These are phyloP conservation scores for Hordeum pubiflorum DNA, from an alignment of 202 grass and related monocot genomes.

Conservation along the genomic window DNA sequence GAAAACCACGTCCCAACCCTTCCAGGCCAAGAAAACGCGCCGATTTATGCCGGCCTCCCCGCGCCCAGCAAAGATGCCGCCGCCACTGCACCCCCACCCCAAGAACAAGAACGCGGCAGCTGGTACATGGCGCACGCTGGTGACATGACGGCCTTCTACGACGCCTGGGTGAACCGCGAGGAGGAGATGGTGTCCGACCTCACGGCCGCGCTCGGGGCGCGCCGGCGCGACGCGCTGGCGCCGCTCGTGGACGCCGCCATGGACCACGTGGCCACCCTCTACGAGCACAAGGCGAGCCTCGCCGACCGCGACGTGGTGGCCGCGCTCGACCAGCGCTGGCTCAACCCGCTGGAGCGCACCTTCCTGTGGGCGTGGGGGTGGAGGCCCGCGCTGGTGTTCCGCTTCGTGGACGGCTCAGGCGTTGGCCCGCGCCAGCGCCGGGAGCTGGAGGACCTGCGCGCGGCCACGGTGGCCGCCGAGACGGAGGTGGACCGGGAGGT, in stretches of 20 bases:
- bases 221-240: not conserved
- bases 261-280: constrained; percentile 41
- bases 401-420: constrained; percentile 18
- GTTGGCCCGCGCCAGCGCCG: not conserved
- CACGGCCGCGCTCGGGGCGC: constrained; percentile 17
- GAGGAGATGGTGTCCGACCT: constrained; percentile 44
- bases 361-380: constrained; percentile 75
- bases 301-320: constrained; percentile 53
- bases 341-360: constrained; percentile 76
- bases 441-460: constrained; percentile 23
- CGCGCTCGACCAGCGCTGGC: constrained; percentile 47
- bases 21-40: constrained; percentile 20
- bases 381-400: constrained; percentile 60
- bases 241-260: constrained; percentile 33
- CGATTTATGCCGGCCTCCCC: constrained; percentile 23
- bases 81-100: not conserved
- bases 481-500: constrained; percentile 41
- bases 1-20: not conserved
- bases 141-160: constrained; percentile 60
- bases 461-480: constrained; percentile 30
- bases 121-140: not conserved
- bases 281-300: constrained; percentile 42
- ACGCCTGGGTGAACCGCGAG: constrained; percentile 41
- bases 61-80: not conserved
- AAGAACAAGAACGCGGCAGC: not conserved